Base-by-base conservation (phyloP, 768 basidiomycete species). In the Hysterangium stoloniferum region DNA sequence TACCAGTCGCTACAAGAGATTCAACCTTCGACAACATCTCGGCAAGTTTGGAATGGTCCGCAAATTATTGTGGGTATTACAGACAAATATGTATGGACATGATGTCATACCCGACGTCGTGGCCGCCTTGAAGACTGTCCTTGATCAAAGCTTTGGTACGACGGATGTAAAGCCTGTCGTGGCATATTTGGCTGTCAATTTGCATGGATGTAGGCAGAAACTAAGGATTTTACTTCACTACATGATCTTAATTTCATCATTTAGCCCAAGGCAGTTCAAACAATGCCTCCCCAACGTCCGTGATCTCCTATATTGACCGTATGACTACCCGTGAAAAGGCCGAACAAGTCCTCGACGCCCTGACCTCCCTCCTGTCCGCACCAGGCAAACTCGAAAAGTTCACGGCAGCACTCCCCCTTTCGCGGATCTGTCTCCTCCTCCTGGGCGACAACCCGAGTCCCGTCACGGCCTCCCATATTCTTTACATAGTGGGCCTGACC, bases 151-250 rank as follows among this genome's bases (percentile, higher is more conserved):
- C n/a, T 90, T 88, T 58, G 75, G 78, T 19, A 74, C 78, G 34
- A 84, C 86, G 24, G 82, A 84, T 42, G 84, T 95, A 58, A 95
- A 92, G 60, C 92, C 94, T 0, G 66, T 93, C 1, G 79, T 91
- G 4, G 84, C 90, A 0, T 95, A 88, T 62, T 68, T 95, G 6
- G 86, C 89, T 1, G 86, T 90, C 0, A 85, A 86, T 60, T 64
- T 93, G 11, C 78, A 84, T 54, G 75, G 77, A 61, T 72, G 87
- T 86, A 48, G 49, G 77, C 58, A 1, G 5, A 13, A 6, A 4
- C 32, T 31, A n/a, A 11, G n/a, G 15, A 19, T 28, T 51, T 17
- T 41, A 51, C 22, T 19, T 6, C 29, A 3, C 40, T 19, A 27
- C 29, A 17, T 24, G 40, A 8, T 9, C 7, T 12, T 13, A 28